Percentiles rank a stretch among this genome's conserved stretches.
These are phyloP conservation scores for Pseudocercospora cruenta DNA, from an alignment of 2,329 filamentous ascomycete genomes.

Conservation along the genomic window DNA sequence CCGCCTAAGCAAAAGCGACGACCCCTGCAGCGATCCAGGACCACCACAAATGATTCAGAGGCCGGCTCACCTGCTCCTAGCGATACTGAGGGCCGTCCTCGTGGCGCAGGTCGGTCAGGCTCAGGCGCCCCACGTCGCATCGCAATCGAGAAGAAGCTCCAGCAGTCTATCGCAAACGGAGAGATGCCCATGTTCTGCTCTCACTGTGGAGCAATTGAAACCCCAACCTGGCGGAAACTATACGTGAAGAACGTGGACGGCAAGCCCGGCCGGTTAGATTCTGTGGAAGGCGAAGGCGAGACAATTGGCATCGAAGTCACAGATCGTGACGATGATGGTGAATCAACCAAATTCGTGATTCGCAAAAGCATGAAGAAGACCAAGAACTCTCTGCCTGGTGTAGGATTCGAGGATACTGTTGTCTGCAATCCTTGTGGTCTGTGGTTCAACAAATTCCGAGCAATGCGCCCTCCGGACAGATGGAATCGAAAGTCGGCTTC, in stretches of 20 bases:
- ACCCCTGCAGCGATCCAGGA: constrained; percentile 32
- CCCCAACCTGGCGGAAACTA: constrained; percentile 92
- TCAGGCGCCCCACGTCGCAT: constrained; percentile 68
- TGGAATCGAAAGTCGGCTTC: constrained; percentile 63
- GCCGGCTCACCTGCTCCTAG: constrained; percentile 42
- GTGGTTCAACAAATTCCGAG: constrained; percentile 87
- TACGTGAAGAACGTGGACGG: constrained; percentile 78
- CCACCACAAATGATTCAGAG: constrained; percentile 36
- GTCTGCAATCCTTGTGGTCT: constrained; percentile 96
- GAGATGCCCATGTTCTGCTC: constrained; percentile 85
- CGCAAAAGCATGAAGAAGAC: constrained; percentile 74
- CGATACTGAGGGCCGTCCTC: constrained; percentile 36
- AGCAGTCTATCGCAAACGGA: constrained; percentile 70
- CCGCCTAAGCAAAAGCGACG: constrained; percentile 39
- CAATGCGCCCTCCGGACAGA: constrained; percentile 77
- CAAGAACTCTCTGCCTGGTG: constrained; percentile 34
- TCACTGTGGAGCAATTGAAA: constrained; percentile 94
- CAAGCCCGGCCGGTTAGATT: constrained; percentile 69
- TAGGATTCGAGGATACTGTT: constrained; percentile 68
- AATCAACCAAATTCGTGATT: constrained; percentile 69
- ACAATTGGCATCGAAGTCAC: constrained; percentile 75
- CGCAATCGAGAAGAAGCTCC: constrained; percentile 59
- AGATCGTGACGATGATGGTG: constrained; percentile 64
- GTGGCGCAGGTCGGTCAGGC: constrained; percentile 40
- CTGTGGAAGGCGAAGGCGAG: constrained; percentile 71